These are phyloP conservation scores for Gillenia trifoliata DNA, from an alignment of 306 rosid genomes.

Conservation along the genomic window DNA sequence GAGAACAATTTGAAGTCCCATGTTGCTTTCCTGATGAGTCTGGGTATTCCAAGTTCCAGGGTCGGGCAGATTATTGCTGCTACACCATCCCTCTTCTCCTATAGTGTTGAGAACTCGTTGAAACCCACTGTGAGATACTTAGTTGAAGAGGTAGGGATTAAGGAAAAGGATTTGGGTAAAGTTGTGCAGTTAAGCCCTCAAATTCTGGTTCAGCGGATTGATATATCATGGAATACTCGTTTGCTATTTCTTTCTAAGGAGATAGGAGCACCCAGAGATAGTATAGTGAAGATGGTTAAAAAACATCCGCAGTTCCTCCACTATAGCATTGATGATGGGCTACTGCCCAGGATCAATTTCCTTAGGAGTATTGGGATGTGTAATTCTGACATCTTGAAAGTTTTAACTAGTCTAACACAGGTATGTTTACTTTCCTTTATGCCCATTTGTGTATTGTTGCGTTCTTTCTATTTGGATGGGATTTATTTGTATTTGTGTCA, in stretches of 20 bases:
- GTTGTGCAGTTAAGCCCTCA: slow-evolving; percentile 97
- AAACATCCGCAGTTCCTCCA: slow-evolving; percentile 98
- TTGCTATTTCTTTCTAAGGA: slow-evolving; percentile 75
- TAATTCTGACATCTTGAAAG: slow-evolving; percentile 81
- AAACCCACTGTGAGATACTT: slow-evolving; percentile 86
- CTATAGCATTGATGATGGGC: slow-evolving; percentile 89
- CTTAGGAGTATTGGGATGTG: slow-evolving; percentile 92
- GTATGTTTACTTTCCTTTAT: slow-evolving; percentile 33
- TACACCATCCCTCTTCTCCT: slow-evolving; percentile 82
- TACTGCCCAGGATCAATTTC: slow-evolving; percentile 90
- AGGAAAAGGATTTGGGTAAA: slow-evolving; percentile 84
- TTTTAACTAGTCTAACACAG: slow-evolving; percentile 88
- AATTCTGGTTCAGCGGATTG: slow-evolving; percentile 85
- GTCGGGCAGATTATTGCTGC: slow-evolving; percentile 77
- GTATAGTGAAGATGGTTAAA: slow-evolving; percentile 87
- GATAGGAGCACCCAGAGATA: slow-evolving; percentile 87
- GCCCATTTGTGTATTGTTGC: background rate
- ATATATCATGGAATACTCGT: slow-evolving; percentile 76
- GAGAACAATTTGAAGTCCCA: slow-evolving; percentile 86
- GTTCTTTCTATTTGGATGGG: background rate
- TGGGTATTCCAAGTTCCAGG: slow-evolving; percentile 80
- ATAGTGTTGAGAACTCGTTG: slow-evolving; percentile 84
- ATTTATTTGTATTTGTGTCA: background rate
- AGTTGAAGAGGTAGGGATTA: slow-evolving; percentile 91
- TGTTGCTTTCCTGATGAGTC: slow-evolving; percentile 67